Base-by-base conservation (phyloP, 306 rosid species). In the Sicyos baderoa region DNA sequence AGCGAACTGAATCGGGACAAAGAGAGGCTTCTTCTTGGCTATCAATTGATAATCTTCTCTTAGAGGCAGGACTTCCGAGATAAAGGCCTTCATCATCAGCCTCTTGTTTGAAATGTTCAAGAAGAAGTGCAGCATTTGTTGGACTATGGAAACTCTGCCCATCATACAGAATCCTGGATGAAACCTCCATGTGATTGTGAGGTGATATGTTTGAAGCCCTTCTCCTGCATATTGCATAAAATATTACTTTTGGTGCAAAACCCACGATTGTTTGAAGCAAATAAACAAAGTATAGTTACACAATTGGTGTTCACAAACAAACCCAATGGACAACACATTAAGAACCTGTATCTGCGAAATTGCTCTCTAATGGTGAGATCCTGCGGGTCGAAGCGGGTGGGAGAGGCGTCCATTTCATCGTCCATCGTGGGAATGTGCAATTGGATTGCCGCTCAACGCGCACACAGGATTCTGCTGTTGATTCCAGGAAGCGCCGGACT, bases 61-160 rank as follows among this genome's bases (percentile, higher is more conserved):
- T 83, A 2, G 82, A 80, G 53, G 86, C 77, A 76, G 81, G 66
- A 44, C 48, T 68, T 61, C 75, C 89, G 10, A 71, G 47, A 75
- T 84, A 87, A 44, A 80, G 68, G 78, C 83, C 63, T 65, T 86
- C n/a, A n/a, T n/a, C n/a, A n/a, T n/a, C 91, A 40, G 71, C 88
- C 80, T 93, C 98, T 77, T 86, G 86, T 65, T 88, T 88, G 62
- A 93, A 86, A 76, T 87, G 84, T 70, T 89, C 98, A 37, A 93
- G 97, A 81, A 90, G 71, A 58, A 93, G 97, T 63, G 96, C 94
- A 1, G 98, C 91, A 82, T 89, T 93, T 19, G 91, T 80, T 49
- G 96, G 96, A 86, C 91, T 86, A 76, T 86, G 97, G 83, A 93
- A 82, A 80, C 44, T 82, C 70, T 84, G 86, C 9, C 88, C 96